Percentiles rank a stretch among this genome's conserved stretches.
Evolutionary conservation across 2,329 filamentous ascomycete genomes (phyloP).

Genomic region (Thelonectria blattea): DNA sequence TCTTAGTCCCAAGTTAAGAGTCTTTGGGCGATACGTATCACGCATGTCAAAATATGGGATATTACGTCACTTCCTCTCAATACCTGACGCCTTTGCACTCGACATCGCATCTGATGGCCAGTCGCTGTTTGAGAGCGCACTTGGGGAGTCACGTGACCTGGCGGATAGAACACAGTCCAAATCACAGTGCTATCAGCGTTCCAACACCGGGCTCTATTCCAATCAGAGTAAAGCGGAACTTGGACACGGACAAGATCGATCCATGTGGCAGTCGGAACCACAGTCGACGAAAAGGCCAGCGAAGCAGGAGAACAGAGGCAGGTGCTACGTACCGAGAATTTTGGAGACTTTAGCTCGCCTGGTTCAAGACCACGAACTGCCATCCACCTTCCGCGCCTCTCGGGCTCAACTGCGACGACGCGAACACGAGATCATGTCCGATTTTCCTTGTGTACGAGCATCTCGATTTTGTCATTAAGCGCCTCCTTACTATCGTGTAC

Average conservation of each 20-base stretch:
- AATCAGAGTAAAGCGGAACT: slow-evolving; percentile 36
- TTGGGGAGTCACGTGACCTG: slow-evolving; percentile 31
- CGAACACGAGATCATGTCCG: slow-evolving; percentile 32
- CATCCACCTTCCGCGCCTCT: slow-evolving; percentile 15
- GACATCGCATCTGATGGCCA: not conserved
- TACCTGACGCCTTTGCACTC: not conserved
- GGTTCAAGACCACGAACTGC: slow-evolving; percentile 12
- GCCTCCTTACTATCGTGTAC: slow-evolving; percentile 14
- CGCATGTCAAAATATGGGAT: not conserved
- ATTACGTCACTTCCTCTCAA: too few species aligned
- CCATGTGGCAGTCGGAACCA: slow-evolving; percentile 30
- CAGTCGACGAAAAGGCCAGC: slow-evolving; percentile 39
- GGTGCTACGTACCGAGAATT: slow-evolving; percentile 13
- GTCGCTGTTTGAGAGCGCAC: not conserved
- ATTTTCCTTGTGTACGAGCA: slow-evolving; percentile 31
- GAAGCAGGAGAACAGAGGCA: slow-evolving; percentile 32
- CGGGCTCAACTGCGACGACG: slow-evolving; percentile 20
- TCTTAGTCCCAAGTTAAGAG: too few species aligned
- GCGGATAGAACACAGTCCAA: slow-evolving; percentile 30
- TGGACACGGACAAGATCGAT: slow-evolving; percentile 33
- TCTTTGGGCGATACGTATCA: too few species aligned
- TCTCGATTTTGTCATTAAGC: slow-evolving; percentile 29
- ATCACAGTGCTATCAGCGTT: slow-evolving; percentile 21
- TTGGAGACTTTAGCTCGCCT: slow-evolving; percentile 17
- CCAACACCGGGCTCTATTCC: slow-evolving; percentile 28